Evolutionary conservation across 2,329 filamentous ascomycete species (phyloP), one percentile per base, ranked within the genome.

Genomic region (Paramyrothecium roridum): DNA sequence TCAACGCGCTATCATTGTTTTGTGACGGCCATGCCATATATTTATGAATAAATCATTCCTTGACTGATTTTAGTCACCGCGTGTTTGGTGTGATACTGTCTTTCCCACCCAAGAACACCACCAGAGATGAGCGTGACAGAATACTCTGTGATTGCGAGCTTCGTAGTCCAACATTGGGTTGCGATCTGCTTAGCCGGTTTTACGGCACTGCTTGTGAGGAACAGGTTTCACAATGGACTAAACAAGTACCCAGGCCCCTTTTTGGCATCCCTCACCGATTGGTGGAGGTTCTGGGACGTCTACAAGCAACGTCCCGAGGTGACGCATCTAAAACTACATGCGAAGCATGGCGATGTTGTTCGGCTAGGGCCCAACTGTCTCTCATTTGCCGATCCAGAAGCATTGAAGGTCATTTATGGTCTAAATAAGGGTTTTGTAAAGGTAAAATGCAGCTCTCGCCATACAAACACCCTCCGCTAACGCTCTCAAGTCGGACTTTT

Each of bases 381-480:
- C 1, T 91, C 88, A 0, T 91, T 95, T 64, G 82, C 87, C 3
- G 82, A 91, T 60, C 89, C 90, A 0, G 82, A 82, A 56, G 88
- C 89, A 0, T 76, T 93, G 61, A 90, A 89, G 71, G 76, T 77
- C 12, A 93, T 95, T 48, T 96, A 95, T 68, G 90, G 90, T 0
- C 72, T 93, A 47, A 93, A 93, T 68, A 93, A 93, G 70, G 89
- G 89, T 0, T 89, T 91, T 62, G 74, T 82, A 50, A 95, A 95
- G 82, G 89, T 89, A 70, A 50, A 19, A 7, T 23, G 37, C 50
- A 2, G 37, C 10, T 19, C n/a, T 52, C 23, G 1, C 3, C 21
- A 16, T 2, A 8, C 8, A 16, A 1, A 2, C 0, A 2, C 2
- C 73, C 79, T 51, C 91, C 92, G 80, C 85, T 88, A 67, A 48